Conservation (phyloP, 371 early-diverging fungal genomes). For the Mortierella sp. region DNA sequence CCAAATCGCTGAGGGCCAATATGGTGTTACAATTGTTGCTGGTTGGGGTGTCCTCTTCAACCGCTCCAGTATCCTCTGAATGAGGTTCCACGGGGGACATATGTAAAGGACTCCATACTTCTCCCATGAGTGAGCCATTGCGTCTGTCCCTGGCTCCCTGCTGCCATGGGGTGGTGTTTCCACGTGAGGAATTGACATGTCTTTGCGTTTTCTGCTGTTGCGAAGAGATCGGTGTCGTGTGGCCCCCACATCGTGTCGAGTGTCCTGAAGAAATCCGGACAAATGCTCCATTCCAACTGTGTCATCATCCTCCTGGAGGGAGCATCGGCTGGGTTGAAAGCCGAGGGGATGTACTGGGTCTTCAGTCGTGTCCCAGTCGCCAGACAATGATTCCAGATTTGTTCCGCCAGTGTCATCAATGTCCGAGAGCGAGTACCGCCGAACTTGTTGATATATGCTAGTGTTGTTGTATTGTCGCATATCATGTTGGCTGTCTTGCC, state of each 20-base stretch:
- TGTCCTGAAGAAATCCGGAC: neutral
- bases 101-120: too few species aligned
- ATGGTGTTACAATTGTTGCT: conserved; percentile 8
- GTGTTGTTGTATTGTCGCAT: conserved; percentile 36
- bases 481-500: conserved; percentile 1
- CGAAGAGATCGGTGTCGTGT: conserved; percentile 29
- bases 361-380: conserved; percentile 15
- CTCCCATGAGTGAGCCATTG: too few species aligned
- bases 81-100: too few species aligned
- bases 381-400: too few species aligned
- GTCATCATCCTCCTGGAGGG: conserved; percentile 22
- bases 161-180: too few species aligned
- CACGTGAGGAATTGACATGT: too few species aligned
- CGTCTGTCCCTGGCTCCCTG: too few species aligned
- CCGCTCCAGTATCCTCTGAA: neutral
- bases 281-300: conserved; percentile 23
- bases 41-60: neutral
- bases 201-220: too few species aligned
- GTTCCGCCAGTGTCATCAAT: too few species aligned
- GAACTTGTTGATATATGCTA: conserved; percentile 19
- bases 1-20: too few species aligned
- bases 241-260: conserved; percentile 21
- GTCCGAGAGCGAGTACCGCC: too few species aligned
- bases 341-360: conserved; percentile 28
- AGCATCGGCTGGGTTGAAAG: conserved; percentile 37